Conservation (phyloP, 352 stramenopile species). For the Phytopythium aichiense region DNA sequence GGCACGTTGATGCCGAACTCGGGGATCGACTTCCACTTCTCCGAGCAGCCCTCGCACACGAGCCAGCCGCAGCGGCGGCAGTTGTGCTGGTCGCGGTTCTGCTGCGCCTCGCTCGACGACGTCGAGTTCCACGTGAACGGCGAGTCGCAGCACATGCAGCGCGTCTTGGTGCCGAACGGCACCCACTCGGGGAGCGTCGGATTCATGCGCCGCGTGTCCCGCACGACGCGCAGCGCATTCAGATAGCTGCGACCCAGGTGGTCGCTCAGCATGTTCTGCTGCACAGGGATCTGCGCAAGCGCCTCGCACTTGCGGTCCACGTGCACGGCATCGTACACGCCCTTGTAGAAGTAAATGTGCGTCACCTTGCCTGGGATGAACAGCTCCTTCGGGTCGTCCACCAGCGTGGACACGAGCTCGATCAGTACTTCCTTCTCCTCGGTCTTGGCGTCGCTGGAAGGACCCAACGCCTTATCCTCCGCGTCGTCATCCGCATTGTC, state of each 20-base stretch:
- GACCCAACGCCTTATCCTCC: constrained; percentile 30
- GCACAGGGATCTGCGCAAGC: constrained; percentile 72
- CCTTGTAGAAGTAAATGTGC: constrained; percentile 77
- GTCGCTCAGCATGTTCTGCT: constrained; percentile 86
- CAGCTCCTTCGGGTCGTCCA: constrained; percentile 71
- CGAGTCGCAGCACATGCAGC: constrained; percentile 86
- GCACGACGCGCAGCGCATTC: constrained; percentile 71
- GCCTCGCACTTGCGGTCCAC: constrained; percentile 72
- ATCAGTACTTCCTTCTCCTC: constrained; percentile 56
- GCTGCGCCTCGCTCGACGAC: constrained; percentile 84
- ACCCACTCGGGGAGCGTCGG: constrained; percentile 63
- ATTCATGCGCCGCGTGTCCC: constrained; percentile 57
- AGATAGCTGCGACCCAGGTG: constrained; percentile 81
- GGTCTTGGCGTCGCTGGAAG: constrained; percentile 22
- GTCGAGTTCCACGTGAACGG: constrained; percentile 90
- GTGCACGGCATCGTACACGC: constrained; percentile 77
- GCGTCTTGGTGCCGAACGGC: constrained; percentile 76
- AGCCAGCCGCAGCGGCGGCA: constrained; percentile 78
- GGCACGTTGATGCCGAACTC: constrained; percentile 84
- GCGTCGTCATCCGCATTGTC: constrained; percentile 33
- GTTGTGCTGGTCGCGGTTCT: constrained; percentile 89
- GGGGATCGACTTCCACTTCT: constrained; percentile 82
- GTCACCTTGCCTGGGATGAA: constrained; percentile 75
- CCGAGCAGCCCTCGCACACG: constrained; percentile 81
- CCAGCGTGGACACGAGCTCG: constrained; percentile 43